phyloP scores from a whole-genome alignment of 768 basidiomycete species.

The Inosperma sp. region DNA sequence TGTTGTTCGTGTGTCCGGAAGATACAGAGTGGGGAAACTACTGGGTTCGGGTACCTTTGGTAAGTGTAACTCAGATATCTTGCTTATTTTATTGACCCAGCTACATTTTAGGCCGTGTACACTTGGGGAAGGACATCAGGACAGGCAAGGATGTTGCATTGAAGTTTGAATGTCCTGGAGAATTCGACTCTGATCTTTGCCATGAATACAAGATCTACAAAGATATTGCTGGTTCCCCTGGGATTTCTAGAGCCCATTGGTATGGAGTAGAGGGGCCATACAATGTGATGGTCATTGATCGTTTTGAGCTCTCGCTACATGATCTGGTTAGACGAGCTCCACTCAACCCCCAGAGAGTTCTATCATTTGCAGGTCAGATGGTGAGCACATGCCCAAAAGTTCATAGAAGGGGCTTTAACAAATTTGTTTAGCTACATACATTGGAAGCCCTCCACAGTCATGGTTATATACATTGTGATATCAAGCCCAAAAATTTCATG shows the following conservation, averaged over 20 bases:
- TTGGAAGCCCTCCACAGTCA: neutral
- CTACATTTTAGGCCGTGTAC: neutral
- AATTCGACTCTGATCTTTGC: neutral
- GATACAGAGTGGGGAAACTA: neutral
- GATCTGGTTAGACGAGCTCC: neutral
- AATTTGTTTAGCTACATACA: neutral
- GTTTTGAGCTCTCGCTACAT: neutral
- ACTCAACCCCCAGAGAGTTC: neutral
- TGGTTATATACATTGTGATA: neutral
- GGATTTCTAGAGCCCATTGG: neutral
- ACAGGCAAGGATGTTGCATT: neutral
- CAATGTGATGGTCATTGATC: neutral
- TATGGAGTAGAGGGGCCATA: neutral
- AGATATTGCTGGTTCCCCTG: neutral
- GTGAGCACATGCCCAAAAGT: neutral
- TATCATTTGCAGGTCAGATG: neutral
- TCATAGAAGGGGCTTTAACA: neutral
- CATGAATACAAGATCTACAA: neutral
- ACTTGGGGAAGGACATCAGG: neutral
- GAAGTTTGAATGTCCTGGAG: neutral
- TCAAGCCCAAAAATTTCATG: slow-evolving; percentile 2
- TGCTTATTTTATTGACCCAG: neutral
- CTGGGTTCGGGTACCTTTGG: neutral
- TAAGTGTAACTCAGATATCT: neutral
- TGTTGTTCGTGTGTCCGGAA: neutral